Percentiles rank a stretch among this genome's conserved stretches.
Conservation (phyloP, 306 rosid species). For the Sicyos edulis region DNA sequence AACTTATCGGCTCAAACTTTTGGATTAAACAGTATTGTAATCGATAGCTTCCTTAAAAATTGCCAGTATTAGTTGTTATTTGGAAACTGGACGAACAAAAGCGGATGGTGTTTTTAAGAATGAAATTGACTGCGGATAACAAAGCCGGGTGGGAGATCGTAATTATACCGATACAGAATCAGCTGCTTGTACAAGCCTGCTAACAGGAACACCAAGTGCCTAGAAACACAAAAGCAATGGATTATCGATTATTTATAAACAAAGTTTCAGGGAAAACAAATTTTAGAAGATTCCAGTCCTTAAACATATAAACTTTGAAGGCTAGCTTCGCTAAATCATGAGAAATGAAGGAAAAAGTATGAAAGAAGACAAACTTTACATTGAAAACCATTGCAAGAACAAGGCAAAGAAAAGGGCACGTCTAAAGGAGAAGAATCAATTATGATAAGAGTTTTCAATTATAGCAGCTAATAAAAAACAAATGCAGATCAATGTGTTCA, state of each 20-base stretch:
- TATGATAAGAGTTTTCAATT: slow-evolving; percentile 3
- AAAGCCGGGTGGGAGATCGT: background rate
- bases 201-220: slow-evolving; percentile 90
- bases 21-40: background rate
- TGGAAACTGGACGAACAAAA: background rate
- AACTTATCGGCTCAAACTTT: background rate
- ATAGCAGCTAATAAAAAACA: background rate
- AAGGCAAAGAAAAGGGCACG: background rate
- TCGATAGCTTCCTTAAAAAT: background rate
- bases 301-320: background rate
- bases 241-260: background rate
- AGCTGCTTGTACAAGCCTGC: slow-evolving; percentile 83
- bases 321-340: background rate
- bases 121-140: background rate
- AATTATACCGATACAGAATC: slow-evolving; percentile 65
- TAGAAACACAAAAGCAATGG: slow-evolving; percentile 28
- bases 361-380: background rate
- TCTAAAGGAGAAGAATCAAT: background rate
- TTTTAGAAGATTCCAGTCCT: background rate
- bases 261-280: background rate
- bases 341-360: background rate
- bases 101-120: background rate
- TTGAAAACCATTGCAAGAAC: background rate
- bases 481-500: slow-evolving; percentile 6
- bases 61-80: background rate